Base-by-base conservation (phyloP, 2,329 filamentous ascomycete genomes). In the Cryphonectria parasitica region DNA sequence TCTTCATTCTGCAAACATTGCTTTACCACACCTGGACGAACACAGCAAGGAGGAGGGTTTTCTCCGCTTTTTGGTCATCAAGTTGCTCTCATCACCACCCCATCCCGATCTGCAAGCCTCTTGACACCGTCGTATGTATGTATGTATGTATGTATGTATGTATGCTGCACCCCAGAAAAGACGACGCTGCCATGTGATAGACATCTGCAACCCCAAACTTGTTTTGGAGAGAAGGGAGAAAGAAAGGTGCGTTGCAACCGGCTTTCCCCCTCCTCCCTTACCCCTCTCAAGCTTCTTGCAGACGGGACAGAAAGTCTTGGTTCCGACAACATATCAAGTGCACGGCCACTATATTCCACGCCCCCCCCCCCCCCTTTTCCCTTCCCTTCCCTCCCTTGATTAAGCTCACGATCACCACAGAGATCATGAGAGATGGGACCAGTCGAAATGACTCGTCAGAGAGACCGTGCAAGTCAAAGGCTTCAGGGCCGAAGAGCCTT, bases 401-500 rank as follows among this genome's bases (percentile, higher is more conserved):
- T 1, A 45, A 49, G 22, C 45, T 28, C 5, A 28, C 22, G 19
- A 17, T 43, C 43, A 22, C 7, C 43, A 22, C 5, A 31, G 28
- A 52, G 13, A 49, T 52, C 7, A 65, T 65, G n/a, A 52, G 54
- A 31, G n/a, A 52, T 54, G 63, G 58, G 13, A 2, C 17, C 49
- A 5, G 25, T 25, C 8, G 36, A 41, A n/a, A 28, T 43, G 34
- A 52, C 25, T 52, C n/a, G 43, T 54, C 43, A 31, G 10, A 43
- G 17, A 43, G 10, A 34, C 34, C n/a, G 36, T 11, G 39, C 19
- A 2, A 4, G 31, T 41, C 31, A 43, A 64, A 11, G 66, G 58
- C 28, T 63, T 68, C 34, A 68, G 66, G 66, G 43, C 66, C 66
- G 66, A 68, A 68, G 66, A 34, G 43, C 66, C 66, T 68, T 63